Evolutionary conservation across 768 basidiomycete genomes (phyloP).

Genomic region (Pleurotus cornucopiae): DNA sequence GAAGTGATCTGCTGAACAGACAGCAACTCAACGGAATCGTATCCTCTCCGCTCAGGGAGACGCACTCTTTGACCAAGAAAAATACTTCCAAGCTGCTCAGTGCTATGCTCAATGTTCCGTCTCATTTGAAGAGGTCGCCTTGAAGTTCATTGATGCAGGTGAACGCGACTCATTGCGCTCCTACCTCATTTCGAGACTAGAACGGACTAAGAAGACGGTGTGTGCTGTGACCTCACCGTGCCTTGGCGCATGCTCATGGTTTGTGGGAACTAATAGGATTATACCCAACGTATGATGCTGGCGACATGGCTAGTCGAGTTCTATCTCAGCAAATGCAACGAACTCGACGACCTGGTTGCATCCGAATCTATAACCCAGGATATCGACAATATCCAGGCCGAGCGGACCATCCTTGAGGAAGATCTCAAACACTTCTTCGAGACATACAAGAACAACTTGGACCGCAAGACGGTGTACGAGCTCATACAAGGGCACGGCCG

Average conservation of each 20-base stretch:
- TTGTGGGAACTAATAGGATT: constrained; percentile 47
- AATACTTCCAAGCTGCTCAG: constrained; percentile 90
- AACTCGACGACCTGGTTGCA: constrained; percentile 89
- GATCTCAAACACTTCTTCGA: constrained; percentile 91
- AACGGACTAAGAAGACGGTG: constrained; percentile 80
- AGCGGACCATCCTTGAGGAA: constrained; percentile 82
- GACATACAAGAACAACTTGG: constrained; percentile 88
- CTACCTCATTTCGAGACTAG: constrained; percentile 84
- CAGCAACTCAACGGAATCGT: constrained; percentile 80
- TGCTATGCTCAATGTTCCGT: constrained; percentile 87
- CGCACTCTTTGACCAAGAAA: constrained; percentile 69
- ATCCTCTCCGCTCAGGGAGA: constrained; percentile 83
- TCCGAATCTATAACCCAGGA: constrained; percentile 80
- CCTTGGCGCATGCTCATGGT: no score
- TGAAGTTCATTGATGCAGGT: constrained; percentile 85
- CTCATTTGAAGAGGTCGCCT: constrained; percentile 85
- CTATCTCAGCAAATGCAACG: constrained; percentile 94
- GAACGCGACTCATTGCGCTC: constrained; percentile 89
- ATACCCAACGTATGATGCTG: constrained; percentile 94
- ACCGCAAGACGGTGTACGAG: constrained; percentile 83
- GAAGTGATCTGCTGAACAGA: constrained; percentile 36
- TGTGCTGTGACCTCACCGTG: constrained; percentile 18
- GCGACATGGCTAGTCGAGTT: constrained; percentile 99
- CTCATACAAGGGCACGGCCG: constrained; percentile 92
- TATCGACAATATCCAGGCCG: constrained; percentile 78